Evolutionary conservation across 768 basidiomycete genomes (phyloP), one percentile per base, ranked within the genome.

Genomic region (Tricholoma flavovirens): DNA sequence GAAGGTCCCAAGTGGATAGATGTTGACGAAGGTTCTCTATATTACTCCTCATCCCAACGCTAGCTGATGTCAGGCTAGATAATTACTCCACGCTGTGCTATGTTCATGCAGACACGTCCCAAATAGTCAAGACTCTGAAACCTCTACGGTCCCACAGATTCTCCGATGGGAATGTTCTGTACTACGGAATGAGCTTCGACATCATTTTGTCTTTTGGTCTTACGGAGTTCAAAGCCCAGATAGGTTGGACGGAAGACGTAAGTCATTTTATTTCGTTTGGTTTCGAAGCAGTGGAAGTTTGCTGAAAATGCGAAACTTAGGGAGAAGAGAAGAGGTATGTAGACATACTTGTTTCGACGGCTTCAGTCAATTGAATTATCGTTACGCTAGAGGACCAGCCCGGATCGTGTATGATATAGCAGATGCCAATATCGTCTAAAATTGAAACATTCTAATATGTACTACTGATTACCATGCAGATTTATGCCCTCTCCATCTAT

Each of bases 201-300:
- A 66, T 83, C 5, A 67, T 83, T 9, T 57, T 83, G 21, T 64
- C 77, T 7, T 81, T 83, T 54, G 82, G 82, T 4, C 59, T 78
- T 46, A 82, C 80, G 2, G 82, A 83, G 57, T 62, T 83, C 58
- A 75, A 73, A 56, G 81, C 80, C 0, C 76, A 80, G 49, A 72
- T 83, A 49, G 68, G 72, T 22, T 83, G 81, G 81, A 65, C 69
- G 58, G 78, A 81, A 42, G 71, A 75, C 51, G 79, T 80, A 67
- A 21, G 74, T 75, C 53, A n/a, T n/a, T 6, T 75, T 52, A n/a
- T n/a, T 6, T 30, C 46, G 17, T 26, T 24, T 40, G 21, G 45
- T 52, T 49, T n/a, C 12, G 30, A 22, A 10, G 24, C 2, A 26
- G 3, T 26, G 24, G 24, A 26, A 26, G 24, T 26, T 33, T 4